phyloP scores from a whole-genome alignment of 2,329 filamentous ascomycete species.

The Scedosporium aurantiacum region DNA sequence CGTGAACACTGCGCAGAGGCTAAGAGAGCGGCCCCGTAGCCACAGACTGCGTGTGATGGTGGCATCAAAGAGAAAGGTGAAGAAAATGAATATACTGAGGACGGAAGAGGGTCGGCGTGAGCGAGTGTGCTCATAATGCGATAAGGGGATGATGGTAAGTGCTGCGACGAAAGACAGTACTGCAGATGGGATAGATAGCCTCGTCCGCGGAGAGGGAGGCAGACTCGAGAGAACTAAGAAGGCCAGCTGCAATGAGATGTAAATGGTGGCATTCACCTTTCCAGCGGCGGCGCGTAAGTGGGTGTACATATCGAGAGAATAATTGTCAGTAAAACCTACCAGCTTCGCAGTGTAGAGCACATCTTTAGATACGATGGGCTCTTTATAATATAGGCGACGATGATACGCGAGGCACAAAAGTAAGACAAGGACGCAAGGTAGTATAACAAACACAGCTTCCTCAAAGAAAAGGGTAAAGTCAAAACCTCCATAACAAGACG shows the following conservation, averaged over 20 bases:
- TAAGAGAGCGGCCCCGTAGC: conserved; percentile 12
- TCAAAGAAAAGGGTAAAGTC: conserved; percentile 14
- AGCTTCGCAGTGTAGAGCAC: not conserved
- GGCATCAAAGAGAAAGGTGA: conserved; percentile 19
- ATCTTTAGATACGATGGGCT: not conserved
- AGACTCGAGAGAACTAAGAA: not conserved
- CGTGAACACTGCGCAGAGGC: not conserved
- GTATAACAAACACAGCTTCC: conserved; percentile 10
- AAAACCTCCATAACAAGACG: conserved; percentile 8
- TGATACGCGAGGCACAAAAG: conserved; percentile 1
- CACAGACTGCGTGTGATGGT: conserved; percentile 20
- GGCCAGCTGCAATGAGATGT: not conserved
- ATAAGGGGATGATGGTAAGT: conserved; percentile 15
- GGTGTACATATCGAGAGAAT: not conserved
- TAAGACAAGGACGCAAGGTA: not conserved
- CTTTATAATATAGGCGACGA: not conserved
- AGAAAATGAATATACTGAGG: conserved; percentile 18
- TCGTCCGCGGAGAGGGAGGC: not conserved
- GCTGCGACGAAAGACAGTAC: conserved; percentile 12
- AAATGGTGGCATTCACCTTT: not conserved
- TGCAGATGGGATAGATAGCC: not conserved
- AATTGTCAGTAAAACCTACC: not conserved
- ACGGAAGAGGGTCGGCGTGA: conserved; percentile 20
- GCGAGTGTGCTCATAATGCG: conserved; percentile 20
- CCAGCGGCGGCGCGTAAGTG: not conserved